A percentile compares a stretch with the other conserved stretches of the same genome.
phyloP scores from a whole-genome alignment of 208 protist genomes.

The Acanthamoeba castellanii region DNA sequence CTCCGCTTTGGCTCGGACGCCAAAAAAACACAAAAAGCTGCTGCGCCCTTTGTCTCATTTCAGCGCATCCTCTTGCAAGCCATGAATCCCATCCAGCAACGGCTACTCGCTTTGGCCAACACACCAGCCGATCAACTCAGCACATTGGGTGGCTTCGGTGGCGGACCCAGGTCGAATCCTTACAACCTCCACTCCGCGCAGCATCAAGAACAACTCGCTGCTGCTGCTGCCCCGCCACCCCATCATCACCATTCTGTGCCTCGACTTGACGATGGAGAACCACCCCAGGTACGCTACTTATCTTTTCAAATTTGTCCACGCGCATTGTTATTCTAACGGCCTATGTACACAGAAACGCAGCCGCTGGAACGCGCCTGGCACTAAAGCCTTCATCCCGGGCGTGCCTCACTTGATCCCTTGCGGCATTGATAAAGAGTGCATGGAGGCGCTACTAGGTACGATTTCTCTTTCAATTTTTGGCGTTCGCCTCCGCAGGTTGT shows the following conservation, averaged over 20 bases:
- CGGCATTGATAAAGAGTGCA: conserved; percentile 29
- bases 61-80: too few relatives aligned
- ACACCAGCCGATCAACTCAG: conserved; percentile 12
- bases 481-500: neutral
- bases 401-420: conserved; percentile 40
- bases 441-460: conserved; percentile 57
- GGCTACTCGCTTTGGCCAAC: conserved; percentile 21
- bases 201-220: neutral
- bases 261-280: neutral
- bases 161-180: conserved; percentile 18
- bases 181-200: conserved; percentile 53
- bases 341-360: neutral
- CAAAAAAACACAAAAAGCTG: neutral
- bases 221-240: neutral
- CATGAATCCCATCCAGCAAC: conserved; percentile 8
- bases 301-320: neutral
- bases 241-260: neutral
- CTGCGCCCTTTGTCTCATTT: too few relatives aligned
- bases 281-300: neutral
- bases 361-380: conserved; percentile 58
- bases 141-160: neutral
- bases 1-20: neutral
- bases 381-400: conserved; percentile 56
- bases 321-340: neutral
- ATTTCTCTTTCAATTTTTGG: too few relatives aligned